A percentile compares a stretch with the other conserved stretches of the same genome.
These are phyloP conservation scores for Nannochloris sp. DNA, from an alignment of 139 green algal species.

Conservation along the genomic window DNA sequence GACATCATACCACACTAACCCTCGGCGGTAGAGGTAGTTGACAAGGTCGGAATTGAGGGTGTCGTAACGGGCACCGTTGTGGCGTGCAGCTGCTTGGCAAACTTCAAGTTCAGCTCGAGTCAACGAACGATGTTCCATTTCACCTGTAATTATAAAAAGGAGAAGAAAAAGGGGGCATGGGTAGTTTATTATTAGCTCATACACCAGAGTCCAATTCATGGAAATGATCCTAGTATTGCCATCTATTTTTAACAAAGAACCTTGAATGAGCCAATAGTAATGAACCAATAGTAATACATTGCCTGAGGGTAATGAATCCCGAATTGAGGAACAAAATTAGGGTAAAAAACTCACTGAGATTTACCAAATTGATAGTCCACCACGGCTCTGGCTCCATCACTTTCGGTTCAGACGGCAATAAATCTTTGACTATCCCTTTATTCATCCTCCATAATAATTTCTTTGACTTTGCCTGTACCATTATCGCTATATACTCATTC, in stretches of 20 bases:
- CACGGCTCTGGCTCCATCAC: conserved; percentile 11
- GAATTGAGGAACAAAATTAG: too few relatives aligned
- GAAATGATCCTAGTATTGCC: background rate
- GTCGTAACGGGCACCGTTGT: conserved; percentile 6
- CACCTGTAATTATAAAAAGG: conserved; percentile 38
- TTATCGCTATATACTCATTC: conserved; percentile 91
- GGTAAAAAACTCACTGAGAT: conserved; percentile 65
- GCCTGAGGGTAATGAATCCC: too few relatives aligned
- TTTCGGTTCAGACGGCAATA: conserved; percentile 41
- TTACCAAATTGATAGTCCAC: conserved; percentile 66
- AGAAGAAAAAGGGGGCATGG: background rate
- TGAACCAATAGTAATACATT: too few relatives aligned
- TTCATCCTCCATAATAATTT: conserved; percentile 85
- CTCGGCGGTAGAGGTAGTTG: conserved; percentile 48
- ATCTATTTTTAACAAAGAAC: too few relatives aligned
- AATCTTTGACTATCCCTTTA: conserved; percentile 64
- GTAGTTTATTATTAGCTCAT: too few relatives aligned
- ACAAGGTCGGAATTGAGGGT: conserved; percentile 25
- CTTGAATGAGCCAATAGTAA: too few relatives aligned
- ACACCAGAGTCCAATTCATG: too few relatives aligned
- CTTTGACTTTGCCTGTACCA: conserved; percentile 72
- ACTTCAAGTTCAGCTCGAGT: conserved; percentile 53
- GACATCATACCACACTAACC: conserved; percentile 85
- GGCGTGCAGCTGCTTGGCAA: conserved; percentile 23
- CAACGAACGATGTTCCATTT: conserved; percentile 68